phyloP scores from a whole-genome alignment of 208 protist species.

The Trypanosoma caninum region DNA sequence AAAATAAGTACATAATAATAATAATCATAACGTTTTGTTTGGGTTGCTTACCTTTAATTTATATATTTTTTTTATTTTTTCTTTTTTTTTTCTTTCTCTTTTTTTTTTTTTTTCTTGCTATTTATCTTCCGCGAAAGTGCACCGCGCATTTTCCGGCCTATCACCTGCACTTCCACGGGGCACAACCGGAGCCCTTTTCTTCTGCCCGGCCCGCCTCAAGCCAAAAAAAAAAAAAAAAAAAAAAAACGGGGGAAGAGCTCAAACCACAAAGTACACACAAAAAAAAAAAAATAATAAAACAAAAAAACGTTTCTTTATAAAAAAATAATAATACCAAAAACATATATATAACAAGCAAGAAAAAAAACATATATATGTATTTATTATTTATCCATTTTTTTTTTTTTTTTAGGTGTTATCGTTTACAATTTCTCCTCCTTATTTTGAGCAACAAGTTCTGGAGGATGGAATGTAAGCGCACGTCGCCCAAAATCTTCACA shows the following conservation, averaged over 20 bases:
- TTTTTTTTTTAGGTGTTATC: neutral
- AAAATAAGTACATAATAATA: too few relatives aligned
- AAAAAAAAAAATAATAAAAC: neutral
- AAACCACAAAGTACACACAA: neutral
- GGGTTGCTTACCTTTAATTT: too few relatives aligned
- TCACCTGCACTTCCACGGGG: too few relatives aligned
- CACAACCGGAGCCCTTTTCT: too few relatives aligned
- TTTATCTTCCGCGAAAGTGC: too few relatives aligned
- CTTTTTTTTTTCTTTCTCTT: too few relatives aligned
- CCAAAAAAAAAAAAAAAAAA: slow-evolving; percentile 1
- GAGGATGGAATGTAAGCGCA: slow-evolving; percentile 12
- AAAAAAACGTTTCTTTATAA: neutral
- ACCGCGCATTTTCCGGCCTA: too few relatives aligned
- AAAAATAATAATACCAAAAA: neutral
- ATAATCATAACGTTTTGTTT: too few relatives aligned
- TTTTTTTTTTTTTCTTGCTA: too few relatives aligned
- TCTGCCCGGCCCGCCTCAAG: neutral
- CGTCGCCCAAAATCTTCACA: slow-evolving; percentile 7
- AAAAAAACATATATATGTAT: neutral
- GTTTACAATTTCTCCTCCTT: neutral
- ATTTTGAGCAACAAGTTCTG: slow-evolving; percentile 1
- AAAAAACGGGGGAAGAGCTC: neutral
- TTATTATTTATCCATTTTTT: neutral
- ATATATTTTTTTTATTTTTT: too few relatives aligned
- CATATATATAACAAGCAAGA: neutral